Evolutionary conservation across 306 rosid species (phyloP).

Genomic region (Cucurbita ficifolia): DNA sequence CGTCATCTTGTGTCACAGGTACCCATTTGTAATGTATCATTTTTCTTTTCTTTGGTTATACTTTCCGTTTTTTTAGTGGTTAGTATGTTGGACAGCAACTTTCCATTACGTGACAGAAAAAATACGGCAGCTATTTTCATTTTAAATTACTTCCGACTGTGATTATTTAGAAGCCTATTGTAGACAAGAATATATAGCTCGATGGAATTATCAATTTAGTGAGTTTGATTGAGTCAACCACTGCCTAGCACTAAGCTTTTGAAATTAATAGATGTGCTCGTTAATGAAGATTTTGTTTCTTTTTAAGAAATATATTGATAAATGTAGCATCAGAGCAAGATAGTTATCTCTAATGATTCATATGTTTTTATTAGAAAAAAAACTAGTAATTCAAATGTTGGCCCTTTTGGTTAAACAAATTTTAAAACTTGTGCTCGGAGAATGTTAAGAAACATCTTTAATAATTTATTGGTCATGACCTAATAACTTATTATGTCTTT

Average conservation of each 20-base stretch:
- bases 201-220: no score
- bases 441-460: background rate
- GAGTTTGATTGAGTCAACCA: background rate
- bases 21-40: slow-evolving; percentile 18
- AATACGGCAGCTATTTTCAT: background rate
- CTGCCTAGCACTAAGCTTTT: background rate
- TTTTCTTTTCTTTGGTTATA: background rate
- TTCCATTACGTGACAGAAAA: background rate
- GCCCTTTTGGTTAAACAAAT: background rate
- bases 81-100: background rate
- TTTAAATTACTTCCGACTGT: background rate
- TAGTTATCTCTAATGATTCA: background rate
- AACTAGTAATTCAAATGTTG: background rate
- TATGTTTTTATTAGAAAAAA: background rate
- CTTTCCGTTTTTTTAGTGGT: background rate
- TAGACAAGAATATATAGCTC: background rate
- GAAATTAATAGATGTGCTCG: background rate
- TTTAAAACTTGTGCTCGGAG: background rate
- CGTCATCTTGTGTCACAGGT: slow-evolving; percentile 98
- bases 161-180: background rate
- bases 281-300: background rate
- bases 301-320: background rate
- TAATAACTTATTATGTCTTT: background rate
- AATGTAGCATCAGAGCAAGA: background rate
- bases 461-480: background rate